Base-by-base conservation (phyloP, 257 asterid species). In the Striga asiatica region DNA sequence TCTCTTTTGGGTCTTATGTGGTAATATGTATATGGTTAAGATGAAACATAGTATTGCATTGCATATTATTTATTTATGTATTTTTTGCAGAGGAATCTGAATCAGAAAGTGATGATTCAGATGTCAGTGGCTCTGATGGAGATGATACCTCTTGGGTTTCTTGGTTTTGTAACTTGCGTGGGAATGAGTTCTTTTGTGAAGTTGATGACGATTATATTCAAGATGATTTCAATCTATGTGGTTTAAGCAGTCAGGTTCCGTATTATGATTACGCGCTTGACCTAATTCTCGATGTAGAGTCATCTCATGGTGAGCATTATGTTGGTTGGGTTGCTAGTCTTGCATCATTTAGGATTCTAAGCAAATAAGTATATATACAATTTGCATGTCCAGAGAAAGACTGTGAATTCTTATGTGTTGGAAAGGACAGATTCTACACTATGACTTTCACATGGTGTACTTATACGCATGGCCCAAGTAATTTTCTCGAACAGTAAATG, bases 111-210 rank as follows among this genome's bases (percentile, higher is more conserved):
- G 97, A 86, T 68, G 97, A 78, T 67, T 86, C 96, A 69, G 96
- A 89, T 65, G 86, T 79, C n/a, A n/a, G n/a, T n/a, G n/a, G n/a
- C n/a, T n/a, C n/a, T n/a, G n/a, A n/a, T n/a, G n/a, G n/a, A n/a
- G 97, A 89, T 41, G 96, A 89, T 64, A 81, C 96, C 25, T 89
- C 96, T 9, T 89, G 97, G 97, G 86, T 89, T 69, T 83, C 96
- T 20, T 89, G 97, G 97, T 89, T 86, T 72, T 89, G 97, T 79
- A 89, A 89, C 72, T 72, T 86, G 76, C 77, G 97, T 13, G 97
- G 97, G 60, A 89, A 89, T 12, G 97, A 89, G 66, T n/a, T n/a
- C n/a, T n/a, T n/a, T n/a, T n/a, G n/a, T n/a, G n/a, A n/a, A n/a
- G n/a, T n/a, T n/a, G n/a, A n/a, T n/a, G n/a, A n/a, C n/a, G n/a